A percentile compares a stretch with the other conserved stretches of the same genome.
phyloP scores from a whole-genome alignment of 75 land plant genomes.

The Picea sitchensis region DNA sequence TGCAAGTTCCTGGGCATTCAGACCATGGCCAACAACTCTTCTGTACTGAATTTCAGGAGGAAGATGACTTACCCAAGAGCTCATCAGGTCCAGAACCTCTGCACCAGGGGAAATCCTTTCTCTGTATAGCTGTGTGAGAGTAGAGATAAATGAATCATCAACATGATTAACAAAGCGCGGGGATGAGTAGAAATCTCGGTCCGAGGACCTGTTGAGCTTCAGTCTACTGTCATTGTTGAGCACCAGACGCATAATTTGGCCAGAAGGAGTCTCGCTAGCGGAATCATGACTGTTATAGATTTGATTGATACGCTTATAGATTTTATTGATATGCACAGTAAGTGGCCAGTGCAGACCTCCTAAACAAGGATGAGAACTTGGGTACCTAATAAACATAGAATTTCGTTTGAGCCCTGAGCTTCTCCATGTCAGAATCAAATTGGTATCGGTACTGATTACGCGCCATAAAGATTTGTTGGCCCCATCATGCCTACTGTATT shows the following conservation, averaged over 20 bases:
- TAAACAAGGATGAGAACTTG: too few relatives aligned
- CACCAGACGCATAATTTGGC: too few relatives aligned
- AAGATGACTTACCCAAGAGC: slow-evolving; percentile 88
- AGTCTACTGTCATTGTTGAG: too few relatives aligned
- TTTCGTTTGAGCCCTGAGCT: too few relatives aligned
- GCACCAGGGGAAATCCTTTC: slow-evolving; percentile 38
- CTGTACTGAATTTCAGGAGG: slow-evolving; percentile 56
- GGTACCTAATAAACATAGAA: too few relatives aligned
- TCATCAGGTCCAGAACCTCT: slow-evolving; percentile 68
- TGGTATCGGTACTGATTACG: background rate
- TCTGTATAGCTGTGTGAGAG: slow-evolving; percentile 59
- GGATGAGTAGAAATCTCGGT: slow-evolving; percentile 64
- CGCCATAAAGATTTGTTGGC: background rate
- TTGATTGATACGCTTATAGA: too few relatives aligned
- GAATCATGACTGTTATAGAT: too few relatives aligned
- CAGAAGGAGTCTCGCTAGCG: too few relatives aligned
- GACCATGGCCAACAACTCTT: slow-evolving; percentile 84
- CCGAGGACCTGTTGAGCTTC: too few relatives aligned
- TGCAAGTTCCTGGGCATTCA: slow-evolving; percentile 74
- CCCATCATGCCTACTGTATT: background rate
- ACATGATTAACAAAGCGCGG: slow-evolving; percentile 85
- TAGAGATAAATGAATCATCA: slow-evolving; percentile 56
- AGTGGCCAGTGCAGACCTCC: too few relatives aligned
- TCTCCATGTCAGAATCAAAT: too few relatives aligned
- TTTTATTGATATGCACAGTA: too few relatives aligned